Evolutionary conservation across 164 flowering plant genomes (phyloP).

Genomic region (Magnolia kwangsiensis): DNA sequence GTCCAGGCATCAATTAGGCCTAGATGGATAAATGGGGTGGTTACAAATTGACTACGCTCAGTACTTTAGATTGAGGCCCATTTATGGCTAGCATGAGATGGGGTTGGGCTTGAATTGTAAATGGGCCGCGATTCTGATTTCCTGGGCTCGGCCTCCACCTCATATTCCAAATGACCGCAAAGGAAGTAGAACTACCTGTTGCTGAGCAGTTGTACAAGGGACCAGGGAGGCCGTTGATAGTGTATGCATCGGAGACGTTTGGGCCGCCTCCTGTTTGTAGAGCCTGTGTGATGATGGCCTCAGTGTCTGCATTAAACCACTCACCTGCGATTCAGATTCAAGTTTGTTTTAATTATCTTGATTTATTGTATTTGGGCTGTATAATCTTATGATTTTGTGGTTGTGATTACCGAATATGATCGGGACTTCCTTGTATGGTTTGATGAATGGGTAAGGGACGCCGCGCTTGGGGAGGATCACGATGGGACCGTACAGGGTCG

Average conservation of each 20-base stretch:
- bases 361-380: not conserved
- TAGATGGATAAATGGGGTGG: no score
- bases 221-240: constrained; percentile 79
- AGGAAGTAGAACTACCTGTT: constrained; percentile 32
- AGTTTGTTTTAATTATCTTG: not conserved
- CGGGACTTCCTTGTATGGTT: constrained; percentile 59
- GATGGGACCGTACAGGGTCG: constrained; percentile 58
- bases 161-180: no score
- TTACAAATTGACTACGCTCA: no score
- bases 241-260: constrained; percentile 70
- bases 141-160: no score
- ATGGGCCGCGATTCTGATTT: no score
- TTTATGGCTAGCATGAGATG: no score
- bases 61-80: no score
- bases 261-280: constrained; percentile 59
- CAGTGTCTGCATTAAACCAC: constrained; percentile 67
- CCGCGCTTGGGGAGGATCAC: constrained; percentile 53
- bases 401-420: constrained; percentile 45
- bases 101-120: no score
- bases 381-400: not conserved
- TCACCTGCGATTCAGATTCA: constrained; percentile 36
- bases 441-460: constrained; percentile 44
- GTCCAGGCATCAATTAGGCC: no score
- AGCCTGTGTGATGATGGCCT: constrained; percentile 55
- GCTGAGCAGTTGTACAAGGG: constrained; percentile 63